Conservation (phyloP, 2,329 filamentous ascomycete species). For the Aspergillus luchuensis region DNA sequence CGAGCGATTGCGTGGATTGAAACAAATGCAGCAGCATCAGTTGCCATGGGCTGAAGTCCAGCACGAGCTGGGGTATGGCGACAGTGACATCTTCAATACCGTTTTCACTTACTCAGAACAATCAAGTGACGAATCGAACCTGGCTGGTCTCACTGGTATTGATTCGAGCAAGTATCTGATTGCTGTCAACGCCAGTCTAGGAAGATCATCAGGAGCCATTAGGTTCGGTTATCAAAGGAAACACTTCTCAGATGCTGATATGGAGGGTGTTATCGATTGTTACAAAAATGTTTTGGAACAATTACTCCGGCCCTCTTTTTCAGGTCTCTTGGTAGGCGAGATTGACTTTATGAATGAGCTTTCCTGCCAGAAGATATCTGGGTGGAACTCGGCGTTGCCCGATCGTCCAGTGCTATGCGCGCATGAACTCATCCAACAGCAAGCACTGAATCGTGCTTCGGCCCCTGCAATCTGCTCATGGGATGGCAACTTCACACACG, state of each 20-base stretch:
- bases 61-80: conserved; percentile 29
- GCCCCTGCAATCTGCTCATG: conserved; percentile 37
- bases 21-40: conserved; percentile 23
- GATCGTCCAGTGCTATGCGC: conserved; percentile 36
- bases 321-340: conserved; percentile 26
- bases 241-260: conserved; percentile 47
- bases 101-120: conserved; percentile 25
- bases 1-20: conserved; percentile 23
- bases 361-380: conserved; percentile 33
- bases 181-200: conserved; percentile 31
- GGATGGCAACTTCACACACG: conserved; percentile 42
- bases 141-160: conserved; percentile 8
- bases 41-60: conserved; percentile 28
- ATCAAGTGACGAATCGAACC: conserved; percentile 5
- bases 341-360: conserved; percentile 35
- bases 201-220: conserved; percentile 44
- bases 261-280: conserved; percentile 34
- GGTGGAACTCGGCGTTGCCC: conserved; percentile 38
- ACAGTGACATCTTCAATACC: conserved; percentile 35
- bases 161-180: conserved; percentile 27
- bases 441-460: conserved; percentile 26
- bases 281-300: conserved; percentile 38
- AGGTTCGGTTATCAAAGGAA: conserved; percentile 57
- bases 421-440: conserved; percentile 41
- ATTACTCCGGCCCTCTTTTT: conserved; percentile 22